Evolutionary conservation across 2,329 filamentous ascomycete species (phyloP), one percentile per base, ranked within the genome.

Genomic region (Cladosporium sp.): DNA sequence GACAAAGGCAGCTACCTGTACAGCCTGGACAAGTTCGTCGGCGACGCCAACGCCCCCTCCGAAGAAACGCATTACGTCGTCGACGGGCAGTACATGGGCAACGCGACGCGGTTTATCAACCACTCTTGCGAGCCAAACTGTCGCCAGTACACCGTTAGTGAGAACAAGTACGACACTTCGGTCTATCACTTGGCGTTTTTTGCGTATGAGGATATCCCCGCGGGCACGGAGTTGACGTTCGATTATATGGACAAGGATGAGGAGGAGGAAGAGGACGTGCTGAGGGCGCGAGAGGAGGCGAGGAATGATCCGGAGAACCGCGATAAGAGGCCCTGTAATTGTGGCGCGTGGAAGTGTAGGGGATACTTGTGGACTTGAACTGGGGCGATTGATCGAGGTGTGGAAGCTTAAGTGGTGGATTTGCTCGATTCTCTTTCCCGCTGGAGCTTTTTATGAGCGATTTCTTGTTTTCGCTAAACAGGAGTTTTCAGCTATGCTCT

Each of bases 91-190:
- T 86, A 86, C 65, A 82, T 85, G 73, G 87, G 88, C 1, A 87
- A 87, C 0, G 86, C 87, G 0, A 88, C 86, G 0, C 80, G 88
- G 2, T 93, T 92, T 67, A 86, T 92, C 65, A 93, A 93, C 60
- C 88, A 93, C 65, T 86, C 81, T 2, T 92, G 88, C 64, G 80
- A 88, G 4, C 88, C 88, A 0, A 92, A 91, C 61, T 78, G 89
- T 62, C 77, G 85, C 12, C 88, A 90, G 54, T 92, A 91, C 67
- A 87, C 86, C 0, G 82, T 89, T 1, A 85, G 88, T 1, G 87
- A 86, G 44, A 88, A 91, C 61, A 84, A 88, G 54, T 80, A 85
- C 0, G 86, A 91, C 61, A 82, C 83, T 52, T 78, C 82, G 41
- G 76, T 91, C 6, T 89, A 92, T 64, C 86, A 90, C 54, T 71